phyloP scores from a whole-genome alignment of 2,329 filamentous ascomycete genomes.

The Cryphonectria radicalis region DNA sequence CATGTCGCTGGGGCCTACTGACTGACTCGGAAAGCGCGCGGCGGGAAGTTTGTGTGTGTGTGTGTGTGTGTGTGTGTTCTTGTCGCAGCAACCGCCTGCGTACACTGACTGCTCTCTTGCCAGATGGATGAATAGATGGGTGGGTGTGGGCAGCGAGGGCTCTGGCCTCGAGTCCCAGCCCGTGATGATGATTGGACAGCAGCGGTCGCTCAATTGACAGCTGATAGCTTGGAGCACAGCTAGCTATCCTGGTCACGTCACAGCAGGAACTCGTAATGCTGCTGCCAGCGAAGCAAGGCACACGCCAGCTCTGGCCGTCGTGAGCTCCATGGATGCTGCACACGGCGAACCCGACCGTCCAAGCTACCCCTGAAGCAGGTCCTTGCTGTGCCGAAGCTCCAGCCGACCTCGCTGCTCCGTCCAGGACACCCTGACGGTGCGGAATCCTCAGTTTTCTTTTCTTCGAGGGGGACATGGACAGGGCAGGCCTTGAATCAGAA shows the following conservation, averaged over 20 bases:
- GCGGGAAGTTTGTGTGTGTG: neutral
- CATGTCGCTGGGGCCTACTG: neutral
- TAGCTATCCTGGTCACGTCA: conserved; percentile 11
- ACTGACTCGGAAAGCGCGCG: conserved; percentile 1
- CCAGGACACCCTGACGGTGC: neutral
- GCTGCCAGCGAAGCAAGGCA: conserved; percentile 16
- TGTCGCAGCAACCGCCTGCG: neutral
- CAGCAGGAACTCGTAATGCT: neutral
- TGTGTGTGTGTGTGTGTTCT: neutral
- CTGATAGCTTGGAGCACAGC: conserved; percentile 6
- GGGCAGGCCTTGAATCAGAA: neutral
- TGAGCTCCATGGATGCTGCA: conserved; percentile 23
- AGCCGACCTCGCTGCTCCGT: neutral
- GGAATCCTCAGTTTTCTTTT: neutral
- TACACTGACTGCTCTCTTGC: neutral
- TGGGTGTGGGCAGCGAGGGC: neutral
- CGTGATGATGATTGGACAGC: conserved; percentile 4
- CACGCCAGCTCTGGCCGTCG: conserved; percentile 16
- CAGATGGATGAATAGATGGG: neutral
- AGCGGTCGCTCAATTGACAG: neutral
- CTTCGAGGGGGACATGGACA: neutral
- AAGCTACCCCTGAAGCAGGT: conserved; percentile 27
- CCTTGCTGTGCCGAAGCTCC: conserved; percentile 10
- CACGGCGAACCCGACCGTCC: conserved; percentile 26
- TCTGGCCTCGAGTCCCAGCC: neutral